A percentile compares a stretch with the other conserved stretches of the same genome.
These are phyloP conservation scores for Wickerhamiella cacticola DNA, from an alignment of 805 yeast genomes.

Conservation along the genomic window DNA sequence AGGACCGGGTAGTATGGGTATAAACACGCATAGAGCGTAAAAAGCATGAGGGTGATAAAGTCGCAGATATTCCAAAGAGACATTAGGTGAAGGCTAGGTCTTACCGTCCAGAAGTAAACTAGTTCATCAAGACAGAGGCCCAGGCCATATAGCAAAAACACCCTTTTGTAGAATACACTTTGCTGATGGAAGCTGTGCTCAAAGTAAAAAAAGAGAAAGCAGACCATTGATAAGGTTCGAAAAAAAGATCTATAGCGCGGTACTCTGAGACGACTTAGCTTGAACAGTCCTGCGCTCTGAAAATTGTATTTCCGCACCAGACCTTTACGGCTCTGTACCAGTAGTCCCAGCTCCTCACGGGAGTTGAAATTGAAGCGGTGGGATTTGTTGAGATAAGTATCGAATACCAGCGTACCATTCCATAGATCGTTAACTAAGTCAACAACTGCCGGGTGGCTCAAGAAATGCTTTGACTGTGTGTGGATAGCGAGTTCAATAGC, in stretches of 20 bases:
- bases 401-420: conserved; percentile 39
- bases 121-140: conserved; percentile 40
- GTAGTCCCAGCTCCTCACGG: conserved; percentile 23
- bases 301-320: conserved; percentile 28
- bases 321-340: conserved; percentile 26
- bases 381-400: conserved; percentile 29
- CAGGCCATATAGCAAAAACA: conserved; percentile 37
- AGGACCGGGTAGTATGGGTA: neutral
- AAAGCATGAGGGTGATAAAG: conserved; percentile 32
- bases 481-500: conserved; percentile 42
- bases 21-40: conserved; percentile 25
- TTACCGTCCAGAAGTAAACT: conserved; percentile 35
- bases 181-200: conserved; percentile 20
- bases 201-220: conserved; percentile 27
- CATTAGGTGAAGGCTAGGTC: conserved; percentile 35
- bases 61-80: conserved; percentile 46
- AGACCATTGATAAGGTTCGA: conserved; percentile 26
- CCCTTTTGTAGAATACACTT: conserved; percentile 15
- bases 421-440: conserved; percentile 39
- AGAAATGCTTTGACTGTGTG: conserved; percentile 40
- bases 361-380: conserved; percentile 24
- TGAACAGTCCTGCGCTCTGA: conserved; percentile 28
- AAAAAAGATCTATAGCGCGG: conserved; percentile 30
- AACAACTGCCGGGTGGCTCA: conserved; percentile 41
- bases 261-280: conserved; percentile 31